phyloP scores from a whole-genome alignment of 2,329 filamentous ascomycete genomes.

The Chrysoporthe puriensis region DNA sequence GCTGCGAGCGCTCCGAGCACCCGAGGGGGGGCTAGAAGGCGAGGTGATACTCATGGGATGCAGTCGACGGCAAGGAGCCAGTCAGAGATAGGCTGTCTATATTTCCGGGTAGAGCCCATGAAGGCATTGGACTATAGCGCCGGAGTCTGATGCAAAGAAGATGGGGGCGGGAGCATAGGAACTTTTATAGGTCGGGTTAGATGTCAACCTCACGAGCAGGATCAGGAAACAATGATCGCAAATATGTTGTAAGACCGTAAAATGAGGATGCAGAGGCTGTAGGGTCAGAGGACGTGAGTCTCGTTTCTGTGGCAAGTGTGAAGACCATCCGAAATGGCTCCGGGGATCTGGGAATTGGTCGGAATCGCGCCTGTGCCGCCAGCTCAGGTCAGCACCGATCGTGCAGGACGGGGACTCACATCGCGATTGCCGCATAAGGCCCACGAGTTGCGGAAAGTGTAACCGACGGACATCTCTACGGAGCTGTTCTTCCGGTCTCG shows the following conservation, averaged over 20 bases:
- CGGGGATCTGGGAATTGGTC: conserved; percentile 1
- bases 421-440: neutral
- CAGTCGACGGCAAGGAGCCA: neutral
- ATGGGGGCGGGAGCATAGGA: neutral
- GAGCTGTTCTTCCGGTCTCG: neutral
- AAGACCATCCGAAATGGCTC: neutral
- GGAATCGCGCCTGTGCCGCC: neutral
- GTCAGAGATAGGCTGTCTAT: neutral
- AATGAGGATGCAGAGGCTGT: conserved; percentile 2
- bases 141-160: neutral
- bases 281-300: conserved; percentile 7
- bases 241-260: neutral
- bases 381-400: neutral
- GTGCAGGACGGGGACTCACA: neutral
- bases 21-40: conserved; percentile 25
- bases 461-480: neutral
- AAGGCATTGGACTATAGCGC: neutral
- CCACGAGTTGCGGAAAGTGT: neutral
- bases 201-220: neutral
- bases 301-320: neutral
- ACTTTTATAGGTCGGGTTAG: neutral
- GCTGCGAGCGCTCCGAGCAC: conserved; percentile 21
- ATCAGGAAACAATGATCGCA: neutral
- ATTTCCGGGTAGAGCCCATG: neutral
- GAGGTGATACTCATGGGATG: conserved; percentile 25